A percentile compares a stretch with the other conserved stretches of the same genome.
These are phyloP conservation scores for Lasiodiplodia sp. DNA, from an alignment of 2,329 filamentous ascomycete species.

Conservation along the genomic window DNA sequence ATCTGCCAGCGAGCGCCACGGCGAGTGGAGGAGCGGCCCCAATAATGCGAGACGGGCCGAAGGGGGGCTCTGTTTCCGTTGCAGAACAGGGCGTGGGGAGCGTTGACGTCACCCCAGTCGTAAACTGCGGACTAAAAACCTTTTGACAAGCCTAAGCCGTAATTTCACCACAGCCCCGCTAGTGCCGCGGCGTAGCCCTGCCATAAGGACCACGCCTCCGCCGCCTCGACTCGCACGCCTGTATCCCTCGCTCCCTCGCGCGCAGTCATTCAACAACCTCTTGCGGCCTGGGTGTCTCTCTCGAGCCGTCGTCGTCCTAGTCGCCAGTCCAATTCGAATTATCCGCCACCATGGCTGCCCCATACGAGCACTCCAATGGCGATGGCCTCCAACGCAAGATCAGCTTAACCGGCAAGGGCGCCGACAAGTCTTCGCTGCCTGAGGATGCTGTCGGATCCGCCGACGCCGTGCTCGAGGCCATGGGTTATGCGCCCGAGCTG, in stretches of 20 bases:
- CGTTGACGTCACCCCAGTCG: slow-evolving; percentile 14
- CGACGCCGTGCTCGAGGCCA: slow-evolving; percentile 56
- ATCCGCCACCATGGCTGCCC: slow-evolving; percentile 6
- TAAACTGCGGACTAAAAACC: slow-evolving; percentile 19
- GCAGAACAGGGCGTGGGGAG: slow-evolving; percentile 7
- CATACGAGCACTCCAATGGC: neutral
- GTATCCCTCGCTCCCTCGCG: neutral
- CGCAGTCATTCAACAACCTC: neutral
- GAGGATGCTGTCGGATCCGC: slow-evolving; percentile 16
- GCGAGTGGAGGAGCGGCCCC: slow-evolving; percentile 10
- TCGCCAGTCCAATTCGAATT: neutral
- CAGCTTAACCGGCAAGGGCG: slow-evolving; percentile 19
- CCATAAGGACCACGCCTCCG: slow-evolving; percentile 22
- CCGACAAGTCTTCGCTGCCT: slow-evolving; percentile 3
- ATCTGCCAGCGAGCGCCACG: neutral
- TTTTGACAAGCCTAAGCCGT: slow-evolving; percentile 19
- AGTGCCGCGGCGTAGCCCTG: slow-evolving; percentile 20
- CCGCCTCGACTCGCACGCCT: neutral
- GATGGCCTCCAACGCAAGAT: slow-evolving; percentile 8
- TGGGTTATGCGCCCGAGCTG: slow-evolving; percentile 73
- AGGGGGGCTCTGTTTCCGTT: neutral
- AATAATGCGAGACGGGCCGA: slow-evolving; percentile 15
- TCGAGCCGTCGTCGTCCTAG: neutral
- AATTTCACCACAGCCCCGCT: slow-evolving; percentile 19
- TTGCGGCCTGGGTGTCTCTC: neutral